Evolutionary conservation across 192 early-diverging fungal genomes (phyloP).

Genomic region (Hyaloraphidium curvatum): DNA sequence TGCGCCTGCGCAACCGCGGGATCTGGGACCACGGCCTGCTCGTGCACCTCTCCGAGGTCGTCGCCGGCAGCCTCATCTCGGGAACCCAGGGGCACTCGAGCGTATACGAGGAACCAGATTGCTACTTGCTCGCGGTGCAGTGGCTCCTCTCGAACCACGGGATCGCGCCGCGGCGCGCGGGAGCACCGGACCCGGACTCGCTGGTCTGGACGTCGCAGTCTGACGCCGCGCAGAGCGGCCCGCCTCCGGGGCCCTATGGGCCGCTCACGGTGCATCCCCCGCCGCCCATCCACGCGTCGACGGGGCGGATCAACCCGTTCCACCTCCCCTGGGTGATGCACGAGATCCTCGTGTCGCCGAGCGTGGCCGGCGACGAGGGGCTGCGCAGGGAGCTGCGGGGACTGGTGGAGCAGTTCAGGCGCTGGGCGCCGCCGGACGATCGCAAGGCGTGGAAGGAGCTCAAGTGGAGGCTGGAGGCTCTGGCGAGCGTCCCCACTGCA

Average conservation of each 20-base stretch:
- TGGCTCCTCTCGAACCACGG: conserved; percentile 16
- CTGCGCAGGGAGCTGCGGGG: conserved; percentile 45
- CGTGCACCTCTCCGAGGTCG: conserved; percentile 62
- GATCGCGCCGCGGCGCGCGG: conserved; percentile 1
- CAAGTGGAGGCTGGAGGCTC: conserved; percentile 78
- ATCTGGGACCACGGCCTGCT: conserved; percentile 71
- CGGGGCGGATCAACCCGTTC: conserved; percentile 63
- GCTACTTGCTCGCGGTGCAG: conserved; percentile 43
- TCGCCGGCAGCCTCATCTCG: conserved; percentile 73
- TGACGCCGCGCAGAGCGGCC: neutral
- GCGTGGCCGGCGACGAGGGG: conserved; percentile 25
- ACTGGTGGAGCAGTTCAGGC: conserved; percentile 44
- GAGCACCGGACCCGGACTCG: neutral
- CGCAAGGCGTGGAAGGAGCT: conserved; percentile 56
- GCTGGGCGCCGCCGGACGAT: conserved; percentile 61
- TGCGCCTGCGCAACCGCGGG: conserved; percentile 72
- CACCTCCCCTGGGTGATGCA: conserved; percentile 89
- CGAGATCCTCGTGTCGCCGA: conserved; percentile 49
- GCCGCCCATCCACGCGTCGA: conserved; percentile 15
- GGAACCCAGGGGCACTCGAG: conserved; percentile 81
- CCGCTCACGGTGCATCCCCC: neutral
- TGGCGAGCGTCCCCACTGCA: no score
- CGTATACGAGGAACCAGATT: conserved; percentile 74
- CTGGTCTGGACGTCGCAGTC: neutral
- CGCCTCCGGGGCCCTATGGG: neutral